Evolutionary conservation across 306 rosid genomes (phyloP).

Genomic region (Lablab purpureus): DNA sequence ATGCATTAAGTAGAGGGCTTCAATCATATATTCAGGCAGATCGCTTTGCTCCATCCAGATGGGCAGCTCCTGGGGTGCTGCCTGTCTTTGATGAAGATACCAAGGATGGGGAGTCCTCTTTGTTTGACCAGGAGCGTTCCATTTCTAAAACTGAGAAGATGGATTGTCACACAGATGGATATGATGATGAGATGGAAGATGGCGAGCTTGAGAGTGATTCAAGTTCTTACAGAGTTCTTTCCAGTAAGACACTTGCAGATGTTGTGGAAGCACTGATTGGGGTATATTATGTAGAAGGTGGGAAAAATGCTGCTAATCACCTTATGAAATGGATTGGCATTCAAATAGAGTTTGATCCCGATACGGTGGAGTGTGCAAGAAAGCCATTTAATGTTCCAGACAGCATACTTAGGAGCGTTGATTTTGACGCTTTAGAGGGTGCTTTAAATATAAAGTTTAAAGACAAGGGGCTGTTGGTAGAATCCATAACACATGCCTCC

Average conservation of each 20-base stretch:
- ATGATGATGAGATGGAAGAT: conserved; percentile 86
- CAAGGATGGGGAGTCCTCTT: conserved; percentile 84
- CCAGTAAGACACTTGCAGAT: conserved; percentile 99
- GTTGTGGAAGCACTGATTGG: conserved; percentile 98
- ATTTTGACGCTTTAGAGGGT: conserved; percentile 82
- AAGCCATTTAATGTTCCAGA: conserved; percentile 76
- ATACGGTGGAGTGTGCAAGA: conserved; percentile 63
- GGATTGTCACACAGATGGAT: conserved; percentile 49
- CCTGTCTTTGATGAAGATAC: conserved; percentile 94
- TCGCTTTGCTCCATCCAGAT: conserved; percentile 95
- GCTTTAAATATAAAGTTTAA: conserved; percentile 72
- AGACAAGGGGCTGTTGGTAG: conserved; percentile 84
- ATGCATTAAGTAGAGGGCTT: conserved; percentile 83
- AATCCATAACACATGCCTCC: conserved; percentile 98
- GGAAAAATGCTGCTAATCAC: conserved; percentile 89
- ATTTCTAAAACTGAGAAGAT: conserved; percentile 52
- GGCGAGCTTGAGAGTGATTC: conserved; percentile 95
- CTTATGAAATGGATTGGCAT: conserved; percentile 98
- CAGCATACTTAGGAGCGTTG: conserved; percentile 72
- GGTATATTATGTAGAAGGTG: conserved; percentile 93
- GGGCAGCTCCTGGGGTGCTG: conserved; percentile 99
- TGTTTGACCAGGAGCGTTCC: conserved; percentile 71
- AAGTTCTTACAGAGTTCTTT: conserved; percentile 92
- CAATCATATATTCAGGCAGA: conserved; percentile 98
- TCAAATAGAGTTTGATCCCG: conserved; percentile 84